phyloP scores from a whole-genome alignment of 768 basidiomycete species.

The Lactarius trivialis region DNA sequence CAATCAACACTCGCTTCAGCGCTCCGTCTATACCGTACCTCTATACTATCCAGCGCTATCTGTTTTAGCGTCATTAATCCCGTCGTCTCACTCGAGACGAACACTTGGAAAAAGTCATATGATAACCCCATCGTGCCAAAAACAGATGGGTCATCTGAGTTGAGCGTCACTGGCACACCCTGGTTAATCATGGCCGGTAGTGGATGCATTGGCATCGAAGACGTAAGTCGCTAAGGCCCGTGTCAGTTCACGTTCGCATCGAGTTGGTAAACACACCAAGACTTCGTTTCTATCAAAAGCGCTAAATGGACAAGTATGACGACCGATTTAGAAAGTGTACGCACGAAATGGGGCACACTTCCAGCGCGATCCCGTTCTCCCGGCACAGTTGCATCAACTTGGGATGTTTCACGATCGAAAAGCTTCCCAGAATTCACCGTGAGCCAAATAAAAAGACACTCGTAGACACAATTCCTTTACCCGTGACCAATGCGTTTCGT shows the following conservation, averaged over 20 bases:
- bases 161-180: constrained; percentile 63
- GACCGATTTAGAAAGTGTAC: constrained; percentile 27
- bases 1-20: background rate
- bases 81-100: constrained; percentile 62
- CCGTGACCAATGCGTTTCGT: constrained; percentile 81
- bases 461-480: constrained; percentile 31
- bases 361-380: constrained; percentile 56
- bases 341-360: constrained; percentile 79
- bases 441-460: background rate
- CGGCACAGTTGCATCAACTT: constrained; percentile 61
- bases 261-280: constrained; percentile 41
- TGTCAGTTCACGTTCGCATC: background rate
- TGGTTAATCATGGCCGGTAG: constrained; percentile 65
- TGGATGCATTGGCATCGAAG: constrained; percentile 77
- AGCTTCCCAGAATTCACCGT: constrained; percentile 35
- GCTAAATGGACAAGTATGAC: background rate
- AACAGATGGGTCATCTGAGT: constrained; percentile 69
- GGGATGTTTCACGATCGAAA: constrained; percentile 72
- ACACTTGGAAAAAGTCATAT: constrained; percentile 74
- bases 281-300: constrained; percentile 57
- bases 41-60: constrained; percentile 59
- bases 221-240: constrained; percentile 51
- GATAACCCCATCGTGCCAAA: constrained; percentile 76
- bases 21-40: constrained; percentile 32
- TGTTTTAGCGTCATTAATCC: constrained; percentile 56